Evolutionary conservation across 345 rosid genomes (phyloP).

Genomic region (Diplotaxis tenuifolia): DNA sequence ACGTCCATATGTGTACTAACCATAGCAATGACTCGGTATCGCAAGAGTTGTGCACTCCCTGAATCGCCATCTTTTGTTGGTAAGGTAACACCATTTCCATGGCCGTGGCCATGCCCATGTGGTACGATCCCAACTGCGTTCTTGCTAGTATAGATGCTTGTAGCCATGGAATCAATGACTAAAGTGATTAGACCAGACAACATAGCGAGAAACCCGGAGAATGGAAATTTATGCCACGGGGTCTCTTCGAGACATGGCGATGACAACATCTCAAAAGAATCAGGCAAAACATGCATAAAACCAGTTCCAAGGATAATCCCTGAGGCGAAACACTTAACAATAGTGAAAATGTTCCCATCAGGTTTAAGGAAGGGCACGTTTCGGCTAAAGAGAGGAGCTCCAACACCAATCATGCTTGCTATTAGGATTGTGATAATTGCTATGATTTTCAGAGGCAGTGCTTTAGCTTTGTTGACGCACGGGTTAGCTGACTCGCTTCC

Average conservation of each 20-base stretch:
- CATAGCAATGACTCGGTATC: conserved; percentile 67
- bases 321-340: conserved; percentile 64
- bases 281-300: conserved; percentile 88
- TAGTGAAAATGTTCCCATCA: conserved; percentile 48
- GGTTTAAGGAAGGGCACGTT: conserved; percentile 60
- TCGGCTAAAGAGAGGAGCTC: conserved; percentile 51
- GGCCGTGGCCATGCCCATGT: conserved; percentile 21
- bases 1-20: conserved; percentile 30
- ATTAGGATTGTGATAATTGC: conserved; percentile 49
- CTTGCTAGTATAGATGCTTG: background rate
- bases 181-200: conserved; percentile 57
- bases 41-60: conserved; percentile 47
- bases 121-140: conserved; percentile 24
- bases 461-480: conserved; percentile 52
- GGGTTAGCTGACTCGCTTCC: conserved; percentile 22
- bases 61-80: conserved; percentile 28
- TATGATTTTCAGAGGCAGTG: conserved; percentile 54
- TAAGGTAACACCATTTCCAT: conserved; percentile 3
- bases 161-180: conserved; percentile 61
- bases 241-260: conserved; percentile 56
- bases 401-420: conserved; percentile 67
- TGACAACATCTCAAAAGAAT: conserved; percentile 67
- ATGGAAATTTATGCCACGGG: conserved; percentile 86
- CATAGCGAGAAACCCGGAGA: conserved; percentile 81
- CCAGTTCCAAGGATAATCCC: conserved; percentile 85